Evolutionary conservation across 73 alveolate genomes (phyloP).

Genomic region (Effrenium voratum): DNA sequence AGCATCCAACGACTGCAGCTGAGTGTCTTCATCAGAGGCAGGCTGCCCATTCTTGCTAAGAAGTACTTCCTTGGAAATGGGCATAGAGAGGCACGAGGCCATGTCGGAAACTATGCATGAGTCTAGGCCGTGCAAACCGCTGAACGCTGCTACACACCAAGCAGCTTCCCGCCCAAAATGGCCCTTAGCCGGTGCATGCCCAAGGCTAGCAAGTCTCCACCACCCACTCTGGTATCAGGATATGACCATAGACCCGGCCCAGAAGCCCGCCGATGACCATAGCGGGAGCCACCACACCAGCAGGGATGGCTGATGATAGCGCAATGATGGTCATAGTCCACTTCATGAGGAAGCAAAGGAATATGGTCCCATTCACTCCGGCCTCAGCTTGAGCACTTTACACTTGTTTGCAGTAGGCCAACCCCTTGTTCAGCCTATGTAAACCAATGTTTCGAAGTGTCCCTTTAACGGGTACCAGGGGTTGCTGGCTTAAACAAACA

Average conservation of each 20-base stretch:
- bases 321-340: conserved; percentile 83
- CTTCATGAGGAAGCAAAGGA: conserved; percentile 63
- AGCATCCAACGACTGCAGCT: too few relatives aligned
- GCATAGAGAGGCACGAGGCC: too few relatives aligned
- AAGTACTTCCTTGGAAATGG: too few relatives aligned
- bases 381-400: conserved; percentile 81
- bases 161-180: background rate
- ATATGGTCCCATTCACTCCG: conserved; percentile 65
- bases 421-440: background rate
- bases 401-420: background rate
- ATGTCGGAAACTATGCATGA: too few relatives aligned
- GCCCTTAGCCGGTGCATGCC: background rate
- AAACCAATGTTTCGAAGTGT: background rate
- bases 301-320: conserved; percentile 75
- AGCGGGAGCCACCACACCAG: conserved; percentile 90
- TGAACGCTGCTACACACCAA: too few relatives aligned
- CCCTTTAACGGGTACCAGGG: background rate
- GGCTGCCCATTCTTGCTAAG: too few relatives aligned
- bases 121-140: too few relatives aligned
- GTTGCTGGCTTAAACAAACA: too few relatives aligned
- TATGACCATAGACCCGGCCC: conserved; percentile 82
- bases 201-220: background rate
- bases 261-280: conserved; percentile 90
- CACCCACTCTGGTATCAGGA: background rate
- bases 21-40: too few relatives aligned